Conservation (phyloP, 2,329 filamentous ascomycete genomes). For the Biscogniauxia sp. region DNA sequence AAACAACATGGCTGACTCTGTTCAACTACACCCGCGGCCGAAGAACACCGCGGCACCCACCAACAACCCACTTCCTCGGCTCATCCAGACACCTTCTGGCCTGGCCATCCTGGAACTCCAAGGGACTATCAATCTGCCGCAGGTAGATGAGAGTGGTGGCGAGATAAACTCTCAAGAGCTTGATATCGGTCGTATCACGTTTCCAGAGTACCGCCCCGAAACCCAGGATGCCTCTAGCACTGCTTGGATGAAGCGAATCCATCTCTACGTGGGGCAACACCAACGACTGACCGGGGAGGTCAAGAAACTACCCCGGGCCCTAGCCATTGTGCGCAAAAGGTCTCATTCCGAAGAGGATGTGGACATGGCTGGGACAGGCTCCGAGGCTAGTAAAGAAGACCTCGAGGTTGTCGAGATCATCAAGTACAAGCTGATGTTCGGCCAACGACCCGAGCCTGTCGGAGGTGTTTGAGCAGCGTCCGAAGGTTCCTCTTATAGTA, state of each 20-base stretch:
- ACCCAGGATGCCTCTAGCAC: conserved; percentile 49
- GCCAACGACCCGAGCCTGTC: conserved; percentile 80
- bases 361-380: conserved; percentile 40
- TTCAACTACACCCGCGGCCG: conserved; percentile 41
- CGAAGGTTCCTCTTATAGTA: neutral
- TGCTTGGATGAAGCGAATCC: conserved; percentile 86
- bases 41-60: conserved; percentile 20
- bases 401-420: conserved; percentile 87
- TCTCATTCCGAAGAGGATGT: conserved; percentile 38
- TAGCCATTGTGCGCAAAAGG: conserved; percentile 72
- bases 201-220: conserved; percentile 68
- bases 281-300: conserved; percentile 88
- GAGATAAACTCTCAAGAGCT: conserved; percentile 39
- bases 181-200: conserved; percentile 70
- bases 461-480: conserved; percentile 39
- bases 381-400: conserved; percentile 42
- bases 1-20: conserved; percentile 32
- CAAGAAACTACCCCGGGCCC: conserved; percentile 75
- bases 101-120: conserved; percentile 90
- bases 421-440: conserved; percentile 83
- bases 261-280: conserved; percentile 84
- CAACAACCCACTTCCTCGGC: conserved; percentile 64
- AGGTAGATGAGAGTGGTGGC: conserved; percentile 32
- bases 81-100: conserved; percentile 85
- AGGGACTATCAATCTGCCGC: conserved; percentile 78